These are phyloP conservation scores for Podospora sp. DNA, from an alignment of 495 filamentous ascomycete species.

Conservation along the genomic window DNA sequence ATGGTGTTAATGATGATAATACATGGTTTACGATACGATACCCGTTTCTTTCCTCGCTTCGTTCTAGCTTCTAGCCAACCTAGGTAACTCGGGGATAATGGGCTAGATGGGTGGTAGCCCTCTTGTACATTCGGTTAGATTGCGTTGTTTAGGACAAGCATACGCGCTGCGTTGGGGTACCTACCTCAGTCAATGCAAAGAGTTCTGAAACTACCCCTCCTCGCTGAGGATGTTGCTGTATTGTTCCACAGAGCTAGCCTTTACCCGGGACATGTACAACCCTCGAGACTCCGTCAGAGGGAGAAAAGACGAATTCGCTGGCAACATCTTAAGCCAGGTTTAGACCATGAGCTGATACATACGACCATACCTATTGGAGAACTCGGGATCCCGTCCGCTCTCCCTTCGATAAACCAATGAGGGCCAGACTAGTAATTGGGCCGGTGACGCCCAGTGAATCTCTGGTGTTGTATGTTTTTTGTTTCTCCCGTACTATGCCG, in stretches of 20 bases:
- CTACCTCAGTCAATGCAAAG: no score
- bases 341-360: conserved; percentile 25
- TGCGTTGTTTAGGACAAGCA: no score
- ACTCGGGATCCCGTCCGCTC: conserved; percentile 57
- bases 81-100: neutral
- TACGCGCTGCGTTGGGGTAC: no score
- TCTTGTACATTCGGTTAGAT: no score
- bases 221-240: no score
- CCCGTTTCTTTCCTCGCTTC: neutral
- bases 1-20: conserved; percentile 54
- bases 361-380: conserved; percentile 50
- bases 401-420: conserved; percentile 47
- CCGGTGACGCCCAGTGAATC: conserved; percentile 48
- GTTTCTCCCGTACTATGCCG: neutral
- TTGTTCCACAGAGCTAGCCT: no score
- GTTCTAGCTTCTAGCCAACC: no score
- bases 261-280: no score
- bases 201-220: no score
- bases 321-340: neutral
- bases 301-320: no score
- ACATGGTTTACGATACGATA: conserved; percentile 10
- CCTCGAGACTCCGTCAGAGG: no score
- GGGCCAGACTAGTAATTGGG: conserved; percentile 48
- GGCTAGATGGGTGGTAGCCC: neutral
- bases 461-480: conserved; percentile 25